Percentiles rank a stretch among this genome's conserved stretches.
Conservation (phyloP, 2,329 filamentous ascomycete species). For the Beauveria scarabaeidicola region DNA sequence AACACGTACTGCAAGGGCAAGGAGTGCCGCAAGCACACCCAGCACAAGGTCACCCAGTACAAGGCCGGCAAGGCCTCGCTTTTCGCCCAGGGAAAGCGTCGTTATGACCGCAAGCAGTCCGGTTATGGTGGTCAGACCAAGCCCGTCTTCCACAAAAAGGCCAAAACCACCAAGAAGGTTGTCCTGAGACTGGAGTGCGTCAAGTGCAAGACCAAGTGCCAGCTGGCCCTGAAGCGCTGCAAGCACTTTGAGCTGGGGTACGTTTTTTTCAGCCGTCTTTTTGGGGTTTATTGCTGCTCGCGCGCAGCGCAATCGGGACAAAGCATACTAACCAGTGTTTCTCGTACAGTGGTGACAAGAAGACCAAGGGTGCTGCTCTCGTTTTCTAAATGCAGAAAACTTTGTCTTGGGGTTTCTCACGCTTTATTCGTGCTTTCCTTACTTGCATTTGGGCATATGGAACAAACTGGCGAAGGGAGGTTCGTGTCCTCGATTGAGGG, state of each 20-base stretch:
- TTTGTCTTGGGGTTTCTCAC: slow-evolving; percentile 29
- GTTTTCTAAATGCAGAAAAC: slow-evolving; percentile 73
- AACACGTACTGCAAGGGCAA: slow-evolving; percentile 97
- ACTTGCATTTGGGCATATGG: slow-evolving; percentile 37
- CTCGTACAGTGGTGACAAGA: slow-evolving; percentile 90
- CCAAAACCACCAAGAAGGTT: slow-evolving; percentile 99
- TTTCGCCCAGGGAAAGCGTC: slow-evolving; percentile 98
- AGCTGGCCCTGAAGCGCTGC: slow-evolving; percentile 98
- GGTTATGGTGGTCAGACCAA: slow-evolving; percentile 99
- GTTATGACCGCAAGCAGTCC: slow-evolving; percentile 98
- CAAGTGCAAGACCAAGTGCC: slow-evolving; percentile 94
- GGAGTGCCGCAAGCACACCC: slow-evolving; percentile 85
- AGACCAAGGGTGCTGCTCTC: slow-evolving; percentile 99
- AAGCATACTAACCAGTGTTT: slow-evolving; percentile 31
- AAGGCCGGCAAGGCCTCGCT: slow-evolving; percentile 94
- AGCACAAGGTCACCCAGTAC: slow-evolving; percentile 94
- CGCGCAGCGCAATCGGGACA: not conserved
- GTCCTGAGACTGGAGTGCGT: slow-evolving; percentile 98
- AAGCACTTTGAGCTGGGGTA: slow-evolving; percentile 99
- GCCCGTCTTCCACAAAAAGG: slow-evolving; percentile 99
- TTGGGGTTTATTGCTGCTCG: not conserved
- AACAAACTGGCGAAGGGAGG: slow-evolving; percentile 38
- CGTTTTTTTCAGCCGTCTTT: slow-evolving; percentile 44
- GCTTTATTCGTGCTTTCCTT: slow-evolving; percentile 34
- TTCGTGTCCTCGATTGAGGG: slow-evolving; percentile 36